Percentiles rank a stretch among this genome's conserved stretches.
These are phyloP conservation scores for Gossypium arboreum DNA, from an alignment of 345 rosid genomes.

Conservation along the genomic window DNA sequence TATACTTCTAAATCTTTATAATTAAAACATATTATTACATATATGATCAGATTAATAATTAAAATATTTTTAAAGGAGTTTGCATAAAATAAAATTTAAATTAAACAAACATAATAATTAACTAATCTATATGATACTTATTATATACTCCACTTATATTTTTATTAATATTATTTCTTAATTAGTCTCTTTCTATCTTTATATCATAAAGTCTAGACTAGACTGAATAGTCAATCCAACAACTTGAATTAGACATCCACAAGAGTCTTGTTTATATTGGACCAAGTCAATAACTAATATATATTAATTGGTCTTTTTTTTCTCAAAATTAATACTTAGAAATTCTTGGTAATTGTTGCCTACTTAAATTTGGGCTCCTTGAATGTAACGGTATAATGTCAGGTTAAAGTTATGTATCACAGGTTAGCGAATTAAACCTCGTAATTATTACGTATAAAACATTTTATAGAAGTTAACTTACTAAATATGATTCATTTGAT, in stretches of 20 bases:
- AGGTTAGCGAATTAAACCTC: no score
- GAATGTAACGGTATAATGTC: background rate
- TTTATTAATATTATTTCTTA: conserved; percentile 4
- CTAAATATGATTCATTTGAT: no score
- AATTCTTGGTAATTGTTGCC: background rate
- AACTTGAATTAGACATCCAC: conserved; percentile 16
- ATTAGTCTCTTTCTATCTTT: background rate
- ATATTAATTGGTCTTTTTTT: background rate
- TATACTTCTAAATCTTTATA: no score
- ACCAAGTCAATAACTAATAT: conserved; percentile 29
- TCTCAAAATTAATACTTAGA: background rate
- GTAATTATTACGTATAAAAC: no score
- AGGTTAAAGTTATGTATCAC: no score
- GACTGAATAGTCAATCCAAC: conserved; percentile 33
- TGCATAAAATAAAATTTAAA: no score
- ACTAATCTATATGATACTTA: background rate
- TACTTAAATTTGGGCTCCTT: background rate
- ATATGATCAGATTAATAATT: no score
- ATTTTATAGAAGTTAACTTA: no score
- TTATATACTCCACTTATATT: background rate
- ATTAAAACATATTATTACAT: no score
- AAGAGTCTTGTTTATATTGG: conserved; percentile 3
- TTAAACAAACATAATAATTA: background rate
- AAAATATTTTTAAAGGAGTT: no score
- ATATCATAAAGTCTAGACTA: conserved; percentile 21